A percentile compares a stretch with the other conserved stretches of the same genome.
These are phyloP conservation scores for Crithidia bombi DNA, from an alignment of 208 protist species.

Conservation along the genomic window DNA sequence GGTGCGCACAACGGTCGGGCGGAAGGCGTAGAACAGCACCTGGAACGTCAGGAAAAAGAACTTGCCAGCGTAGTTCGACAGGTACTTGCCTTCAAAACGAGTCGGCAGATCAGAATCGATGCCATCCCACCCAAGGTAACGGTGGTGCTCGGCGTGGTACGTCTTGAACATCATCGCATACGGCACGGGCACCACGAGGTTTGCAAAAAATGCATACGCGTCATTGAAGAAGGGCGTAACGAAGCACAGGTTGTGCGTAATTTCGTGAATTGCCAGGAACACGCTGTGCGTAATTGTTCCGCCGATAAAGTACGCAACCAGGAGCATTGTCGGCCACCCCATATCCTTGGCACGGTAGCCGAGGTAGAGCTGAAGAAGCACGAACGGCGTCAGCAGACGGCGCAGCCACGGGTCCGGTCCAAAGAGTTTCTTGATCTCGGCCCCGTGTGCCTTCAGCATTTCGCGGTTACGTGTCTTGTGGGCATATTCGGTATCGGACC, in stretches of 20 bases:
- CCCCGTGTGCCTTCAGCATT: constrained; percentile 83
- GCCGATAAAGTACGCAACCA: constrained; percentile 81
- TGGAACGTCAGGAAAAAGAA: constrained; percentile 88
- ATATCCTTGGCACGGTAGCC: constrained; percentile 62
- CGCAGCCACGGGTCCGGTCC: constrained; percentile 67
- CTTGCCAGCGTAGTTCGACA: constrained; percentile 75
- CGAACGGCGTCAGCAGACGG: constrained; percentile 48
- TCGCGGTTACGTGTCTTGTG: constrained; percentile 67
- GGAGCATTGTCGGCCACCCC: constrained; percentile 66
- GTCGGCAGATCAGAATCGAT: constrained; percentile 92
- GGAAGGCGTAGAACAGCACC: constrained; percentile 90
- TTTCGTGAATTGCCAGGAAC: constrained; percentile 93
- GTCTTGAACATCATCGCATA: constrained; percentile 92
- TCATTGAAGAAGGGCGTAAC: constrained; percentile 79
- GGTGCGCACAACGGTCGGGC: constrained; percentile 74
- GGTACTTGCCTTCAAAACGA: constrained; percentile 62
- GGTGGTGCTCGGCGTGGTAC: constrained; percentile 95
- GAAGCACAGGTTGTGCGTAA: constrained; percentile 91
- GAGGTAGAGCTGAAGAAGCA: constrained; percentile 72
- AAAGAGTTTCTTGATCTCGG: constrained; percentile 82
- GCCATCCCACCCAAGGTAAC: constrained; percentile 89
- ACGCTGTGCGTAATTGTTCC: constrained; percentile 84
- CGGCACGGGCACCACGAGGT: constrained; percentile 88
- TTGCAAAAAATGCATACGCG: constrained; percentile 82
- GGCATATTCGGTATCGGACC: constrained; percentile 64